Percentiles rank a stretch among this genome's conserved stretches.
phyloP scores from a whole-genome alignment of 768 basidiomycete genomes.

The Lentinula aciculospora region DNA sequence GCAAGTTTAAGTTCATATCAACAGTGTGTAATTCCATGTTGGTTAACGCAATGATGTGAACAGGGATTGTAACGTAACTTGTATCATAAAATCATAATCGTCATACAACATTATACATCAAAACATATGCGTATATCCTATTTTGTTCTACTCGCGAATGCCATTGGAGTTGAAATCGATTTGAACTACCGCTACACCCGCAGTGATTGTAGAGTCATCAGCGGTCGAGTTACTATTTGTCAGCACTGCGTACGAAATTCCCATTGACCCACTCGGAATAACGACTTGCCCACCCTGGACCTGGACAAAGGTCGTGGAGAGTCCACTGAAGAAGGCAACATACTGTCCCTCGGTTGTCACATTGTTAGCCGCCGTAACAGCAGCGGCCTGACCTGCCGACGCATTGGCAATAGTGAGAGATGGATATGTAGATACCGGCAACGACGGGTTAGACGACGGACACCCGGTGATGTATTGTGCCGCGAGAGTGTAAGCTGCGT shows the following conservation, averaged over 20 bases:
- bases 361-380: slow-evolving; percentile 16
- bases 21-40: too few species aligned
- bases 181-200: background rate
- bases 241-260: background rate
- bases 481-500: slow-evolving; percentile 41
- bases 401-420: slow-evolving; percentile 25
- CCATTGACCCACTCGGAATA: background rate
- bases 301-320: slow-evolving; percentile 17
- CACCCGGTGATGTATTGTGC: slow-evolving; percentile 39
- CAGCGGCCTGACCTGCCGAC: slow-evolving; percentile 22
- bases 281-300: background rate
- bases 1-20: too few species aligned
- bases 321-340: slow-evolving; percentile 37
- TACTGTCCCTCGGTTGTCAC: slow-evolving; percentile 16
- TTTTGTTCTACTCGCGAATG: too few species aligned
- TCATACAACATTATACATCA: too few species aligned
- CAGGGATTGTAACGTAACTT: too few species aligned
- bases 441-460: slow-evolving; percentile 39
- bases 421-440: slow-evolving; percentile 45
- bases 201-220: background rate
- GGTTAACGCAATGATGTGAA: too few species aligned
- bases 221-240: background rate
- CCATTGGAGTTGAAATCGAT: background rate
- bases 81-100: too few species aligned
- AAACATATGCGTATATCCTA: too few species aligned